These are phyloP conservation scores for Zymoseptoria crescenta DNA, from an alignment of 2,329 filamentous ascomycete species.

Conservation along the genomic window DNA sequence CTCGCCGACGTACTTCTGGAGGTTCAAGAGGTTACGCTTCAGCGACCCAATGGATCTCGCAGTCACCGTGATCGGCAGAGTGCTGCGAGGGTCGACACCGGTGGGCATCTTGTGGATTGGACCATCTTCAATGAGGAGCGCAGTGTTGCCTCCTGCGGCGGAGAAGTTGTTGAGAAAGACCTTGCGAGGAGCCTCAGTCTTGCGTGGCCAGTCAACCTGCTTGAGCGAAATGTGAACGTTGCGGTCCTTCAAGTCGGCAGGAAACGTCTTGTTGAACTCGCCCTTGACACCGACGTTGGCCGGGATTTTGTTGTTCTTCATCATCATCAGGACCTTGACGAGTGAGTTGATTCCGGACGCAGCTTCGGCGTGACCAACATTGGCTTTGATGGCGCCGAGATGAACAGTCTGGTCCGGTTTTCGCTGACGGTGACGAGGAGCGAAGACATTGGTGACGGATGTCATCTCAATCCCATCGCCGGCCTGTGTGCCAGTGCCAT, in stretches of 20 bases:
- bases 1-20: constrained; percentile 40
- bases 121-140: constrained; percentile 45
- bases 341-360: constrained; percentile 49
- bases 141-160: constrained; percentile 47
- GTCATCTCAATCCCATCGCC: constrained; percentile 78
- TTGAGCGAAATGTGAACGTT: constrained; percentile 46
- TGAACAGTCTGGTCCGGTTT: constrained; percentile 43
- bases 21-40: constrained; percentile 43
- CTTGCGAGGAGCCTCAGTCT: constrained; percentile 42
- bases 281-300: constrained; percentile 50
- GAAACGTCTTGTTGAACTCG: constrained; percentile 49
- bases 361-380: constrained; percentile 49
- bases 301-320: constrained; percentile 47
- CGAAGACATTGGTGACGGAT: constrained; percentile 61
- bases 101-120: constrained; percentile 36
- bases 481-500: constrained; percentile 80
- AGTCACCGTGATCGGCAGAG: constrained; percentile 43
- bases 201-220: constrained; percentile 40
- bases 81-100: constrained; percentile 38
- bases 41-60: constrained; percentile 45
- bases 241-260: constrained; percentile 44
- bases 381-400: constrained; percentile 49
- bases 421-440: constrained; percentile 45
- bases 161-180: constrained; percentile 49
- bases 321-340: constrained; percentile 47